phyloP scores from a whole-genome alignment of 139 green algal genomes.

The Coelastrella sp. region DNA sequence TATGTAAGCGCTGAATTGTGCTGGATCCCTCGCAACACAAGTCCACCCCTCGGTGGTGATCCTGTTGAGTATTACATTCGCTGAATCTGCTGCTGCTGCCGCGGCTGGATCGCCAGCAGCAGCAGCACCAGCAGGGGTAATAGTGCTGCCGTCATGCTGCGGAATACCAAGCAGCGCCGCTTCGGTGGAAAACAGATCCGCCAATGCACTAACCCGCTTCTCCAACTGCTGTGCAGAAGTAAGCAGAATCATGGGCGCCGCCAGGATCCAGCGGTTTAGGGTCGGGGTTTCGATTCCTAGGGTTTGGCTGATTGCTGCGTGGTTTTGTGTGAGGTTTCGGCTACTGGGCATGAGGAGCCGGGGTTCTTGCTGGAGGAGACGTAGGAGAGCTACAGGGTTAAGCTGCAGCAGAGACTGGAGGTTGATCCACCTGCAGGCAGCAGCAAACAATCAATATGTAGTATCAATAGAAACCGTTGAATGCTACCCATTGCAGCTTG shows the following conservation, averaged over 20 bases:
- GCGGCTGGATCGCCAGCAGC: background rate
- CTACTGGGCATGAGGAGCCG: conserved; percentile 24
- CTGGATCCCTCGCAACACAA: background rate
- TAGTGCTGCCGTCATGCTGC: no score
- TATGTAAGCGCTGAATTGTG: background rate
- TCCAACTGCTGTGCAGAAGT: conserved; percentile 14
- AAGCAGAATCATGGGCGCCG: conserved; percentile 36
- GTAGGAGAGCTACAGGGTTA: background rate
- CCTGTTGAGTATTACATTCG: background rate
- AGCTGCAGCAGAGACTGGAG: conserved; percentile 16
- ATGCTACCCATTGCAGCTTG: no score
- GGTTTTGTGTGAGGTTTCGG: conserved; percentile 22
- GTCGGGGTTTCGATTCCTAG: background rate
- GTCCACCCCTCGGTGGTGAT: background rate
- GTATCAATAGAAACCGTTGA: no score
- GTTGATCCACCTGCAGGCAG: background rate
- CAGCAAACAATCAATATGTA: no score
- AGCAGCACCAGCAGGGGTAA: conserved; percentile 27
- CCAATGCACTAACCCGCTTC: conserved; percentile 11
- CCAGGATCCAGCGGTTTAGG: conserved; percentile 12
- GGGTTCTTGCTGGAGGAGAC: conserved; percentile 11
- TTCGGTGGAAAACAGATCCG: background rate
- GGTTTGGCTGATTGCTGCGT: background rate
- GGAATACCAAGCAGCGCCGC: background rate
- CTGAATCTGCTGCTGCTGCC: background rate